A percentile compares a stretch with the other conserved stretches of the same genome.
These are phyloP conservation scores for Plasmodium sp. DNA, from an alignment of 169 alveolate genomes.

Conservation along the genomic window DNA sequence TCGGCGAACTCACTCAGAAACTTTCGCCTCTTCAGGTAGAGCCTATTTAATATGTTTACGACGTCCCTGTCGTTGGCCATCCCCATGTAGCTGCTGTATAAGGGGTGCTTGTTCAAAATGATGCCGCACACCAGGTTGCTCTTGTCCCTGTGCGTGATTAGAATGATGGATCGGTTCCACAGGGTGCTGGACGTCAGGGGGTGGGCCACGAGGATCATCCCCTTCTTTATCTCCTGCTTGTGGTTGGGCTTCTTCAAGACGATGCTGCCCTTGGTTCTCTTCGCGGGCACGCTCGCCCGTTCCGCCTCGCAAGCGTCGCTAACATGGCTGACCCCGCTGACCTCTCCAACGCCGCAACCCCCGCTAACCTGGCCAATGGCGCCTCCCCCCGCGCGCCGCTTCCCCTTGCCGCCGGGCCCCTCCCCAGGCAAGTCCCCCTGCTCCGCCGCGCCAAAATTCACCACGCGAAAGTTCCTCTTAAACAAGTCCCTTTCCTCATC, in stretches of 20 bases:
- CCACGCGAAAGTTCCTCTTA: constrained; percentile 1
- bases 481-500: constrained; percentile 32
- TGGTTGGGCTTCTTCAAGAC: neutral
- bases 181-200: constrained; percentile 39
- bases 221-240: constrained; percentile 60
- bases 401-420: neutral
- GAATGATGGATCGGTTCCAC: constrained; percentile 55
- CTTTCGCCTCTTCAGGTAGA: constrained; percentile 16
- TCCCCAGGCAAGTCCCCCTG: neutral
- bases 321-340: too few species aligned
- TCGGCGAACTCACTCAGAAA: neutral
- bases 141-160: constrained; percentile 57
- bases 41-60: constrained; percentile 11
- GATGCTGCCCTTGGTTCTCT: neutral
- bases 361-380: too few species aligned
- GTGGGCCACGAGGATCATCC: constrained; percentile 35
- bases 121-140: constrained; percentile 65
- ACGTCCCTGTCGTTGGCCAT: constrained; percentile 21
- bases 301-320: neutral
- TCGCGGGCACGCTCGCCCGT: neutral
- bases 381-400: neutral
- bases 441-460: neutral
- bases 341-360: neutral
- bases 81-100: constrained; percentile 22
- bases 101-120: constrained; percentile 63